Percentiles rank a stretch among this genome's conserved stretches.
These are phyloP conservation scores for Azolla pinnata DNA, from an alignment of 75 land plant genomes.

Conservation along the genomic window DNA sequence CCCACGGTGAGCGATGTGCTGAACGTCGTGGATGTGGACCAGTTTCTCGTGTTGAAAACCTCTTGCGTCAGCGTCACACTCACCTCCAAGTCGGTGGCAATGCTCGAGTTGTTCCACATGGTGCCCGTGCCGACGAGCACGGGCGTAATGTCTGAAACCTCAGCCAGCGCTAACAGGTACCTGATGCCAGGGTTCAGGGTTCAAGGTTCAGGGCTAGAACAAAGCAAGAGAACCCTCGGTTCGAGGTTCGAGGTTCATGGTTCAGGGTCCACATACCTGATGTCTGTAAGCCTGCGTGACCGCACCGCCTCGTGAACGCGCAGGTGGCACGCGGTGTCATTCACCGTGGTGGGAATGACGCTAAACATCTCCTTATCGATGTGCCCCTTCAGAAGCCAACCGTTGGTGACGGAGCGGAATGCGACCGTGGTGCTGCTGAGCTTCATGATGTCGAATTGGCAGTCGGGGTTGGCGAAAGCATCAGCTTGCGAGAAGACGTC, in stretches of 20 bases:
- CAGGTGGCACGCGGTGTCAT: too few species aligned
- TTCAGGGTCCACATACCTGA: too few species aligned
- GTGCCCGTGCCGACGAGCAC: background rate
- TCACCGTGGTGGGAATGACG: background rate
- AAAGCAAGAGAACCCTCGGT: too few species aligned
- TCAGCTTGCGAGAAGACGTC: background rate
- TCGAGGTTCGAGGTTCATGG: too few species aligned
- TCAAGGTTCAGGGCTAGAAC: background rate
- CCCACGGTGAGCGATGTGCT: slow-evolving; percentile 1
- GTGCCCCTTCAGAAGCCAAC: slow-evolving; percentile 5
- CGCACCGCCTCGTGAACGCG: too few species aligned
- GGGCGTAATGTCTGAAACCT: slow-evolving; percentile 3
- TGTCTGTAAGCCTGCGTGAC: too few species aligned
- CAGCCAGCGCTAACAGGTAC: slow-evolving; percentile 6
- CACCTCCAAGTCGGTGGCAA: slow-evolving; percentile 5
- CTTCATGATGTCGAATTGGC: slow-evolving; percentile 10
- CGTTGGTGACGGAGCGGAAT: background rate
- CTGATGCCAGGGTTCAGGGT: background rate
- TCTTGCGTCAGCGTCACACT: background rate
- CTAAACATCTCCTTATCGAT: slow-evolving; percentile 1
- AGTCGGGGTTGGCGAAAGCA: slow-evolving; percentile 3
- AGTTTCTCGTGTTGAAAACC: background rate
- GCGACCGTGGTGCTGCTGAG: slow-evolving; percentile 4
- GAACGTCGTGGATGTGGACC: slow-evolving; percentile 8
- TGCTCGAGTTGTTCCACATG: background rate